Conservation (phyloP, 2,329 filamentous ascomycete genomes). For the Stagonosporopsis cucurbitacearum region DNA sequence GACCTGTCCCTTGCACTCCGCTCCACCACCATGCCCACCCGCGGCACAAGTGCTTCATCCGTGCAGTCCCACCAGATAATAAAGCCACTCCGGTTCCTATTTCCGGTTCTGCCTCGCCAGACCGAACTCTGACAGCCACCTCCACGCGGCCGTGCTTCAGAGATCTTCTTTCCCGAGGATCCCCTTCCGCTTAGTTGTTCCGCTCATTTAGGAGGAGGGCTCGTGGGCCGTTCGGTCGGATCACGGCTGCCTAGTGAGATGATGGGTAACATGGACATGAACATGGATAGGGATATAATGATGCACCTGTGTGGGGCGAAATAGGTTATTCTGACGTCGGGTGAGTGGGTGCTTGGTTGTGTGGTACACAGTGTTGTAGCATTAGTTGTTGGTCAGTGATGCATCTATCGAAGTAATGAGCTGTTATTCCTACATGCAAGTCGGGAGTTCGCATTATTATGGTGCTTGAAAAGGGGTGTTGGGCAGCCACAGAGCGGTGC, state of each 20-base stretch:
- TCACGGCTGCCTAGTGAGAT: not conserved
- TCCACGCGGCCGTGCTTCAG: not conserved
- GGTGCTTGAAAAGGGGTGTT: not conserved
- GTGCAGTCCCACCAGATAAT: not conserved
- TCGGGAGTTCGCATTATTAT: not conserved
- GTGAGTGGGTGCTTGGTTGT: not conserved
- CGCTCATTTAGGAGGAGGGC: not conserved
- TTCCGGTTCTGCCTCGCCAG: not conserved
- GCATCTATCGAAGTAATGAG: not conserved
- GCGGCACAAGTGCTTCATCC: not conserved
- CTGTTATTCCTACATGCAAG: not conserved
- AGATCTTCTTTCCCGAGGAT: not conserved
- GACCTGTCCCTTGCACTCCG: not conserved
- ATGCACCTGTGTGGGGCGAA: not conserved
- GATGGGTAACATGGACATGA: not conserved
- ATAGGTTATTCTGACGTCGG: not conserved
- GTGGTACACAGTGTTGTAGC: not conserved
- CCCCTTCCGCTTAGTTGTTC: not conserved
- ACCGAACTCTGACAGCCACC: not conserved
- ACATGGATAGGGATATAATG: not conserved
- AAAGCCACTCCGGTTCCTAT: not conserved
- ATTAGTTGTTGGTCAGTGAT: not conserved
- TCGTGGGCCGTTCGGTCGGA: conserved; percentile 2
- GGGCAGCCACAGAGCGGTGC: not conserved
- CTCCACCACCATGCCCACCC: not conserved